Evolutionary conservation across 2,329 filamentous ascomycete genomes (phyloP).

Genomic region (Microascus cirrosus): DNA sequence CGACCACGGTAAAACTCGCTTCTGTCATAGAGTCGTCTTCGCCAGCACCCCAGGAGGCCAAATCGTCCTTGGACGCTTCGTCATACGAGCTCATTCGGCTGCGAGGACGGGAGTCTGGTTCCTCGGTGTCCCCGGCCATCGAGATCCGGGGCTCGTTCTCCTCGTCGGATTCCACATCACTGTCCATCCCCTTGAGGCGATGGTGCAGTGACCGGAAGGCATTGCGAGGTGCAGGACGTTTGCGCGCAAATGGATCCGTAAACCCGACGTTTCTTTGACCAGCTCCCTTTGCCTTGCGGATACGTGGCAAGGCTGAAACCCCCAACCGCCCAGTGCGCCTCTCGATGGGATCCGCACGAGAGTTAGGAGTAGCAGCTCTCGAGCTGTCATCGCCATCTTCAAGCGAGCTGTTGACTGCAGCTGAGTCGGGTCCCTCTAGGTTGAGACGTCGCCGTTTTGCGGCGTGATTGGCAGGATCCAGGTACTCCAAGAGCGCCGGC

Average conservation of each 20-base stretch:
- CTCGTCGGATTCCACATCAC: slow-evolving; percentile 82
- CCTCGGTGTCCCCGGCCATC: slow-evolving; percentile 67
- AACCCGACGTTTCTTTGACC: slow-evolving; percentile 5
- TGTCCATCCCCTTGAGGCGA: slow-evolving; percentile 21
- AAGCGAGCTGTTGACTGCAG: slow-evolving; percentile 32
- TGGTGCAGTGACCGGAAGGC: slow-evolving; percentile 75
- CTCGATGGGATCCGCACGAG: slow-evolving; percentile 50
- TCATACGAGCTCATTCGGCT: slow-evolving; percentile 62
- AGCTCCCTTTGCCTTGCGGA: slow-evolving; percentile 53
- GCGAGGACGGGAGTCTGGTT: slow-evolving; percentile 68
- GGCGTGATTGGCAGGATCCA: slow-evolving; percentile 71
- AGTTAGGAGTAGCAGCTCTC: slow-evolving; percentile 54
- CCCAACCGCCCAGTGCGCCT: slow-evolving; percentile 41
- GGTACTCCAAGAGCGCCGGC: slow-evolving; percentile 66
- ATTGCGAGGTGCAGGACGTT: slow-evolving; percentile 46
- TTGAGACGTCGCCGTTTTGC: slow-evolving; percentile 73
- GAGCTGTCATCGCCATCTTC: slow-evolving; percentile 52
- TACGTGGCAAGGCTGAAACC: slow-evolving; percentile 59
- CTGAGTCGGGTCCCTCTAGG: slow-evolving; percentile 57
- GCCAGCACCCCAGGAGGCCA: slow-evolving; percentile 31
- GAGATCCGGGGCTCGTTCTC: slow-evolving; percentile 52
- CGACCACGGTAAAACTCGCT: slow-evolving; percentile 55
- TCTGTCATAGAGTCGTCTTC: slow-evolving; percentile 63
- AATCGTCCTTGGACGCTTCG: slow-evolving; percentile 38
- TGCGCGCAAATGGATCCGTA: slow-evolving; percentile 51